Base-by-base conservation (phyloP, 1,284 basidiomycete genomes). In the Cystobasidium pallidum region DNA sequence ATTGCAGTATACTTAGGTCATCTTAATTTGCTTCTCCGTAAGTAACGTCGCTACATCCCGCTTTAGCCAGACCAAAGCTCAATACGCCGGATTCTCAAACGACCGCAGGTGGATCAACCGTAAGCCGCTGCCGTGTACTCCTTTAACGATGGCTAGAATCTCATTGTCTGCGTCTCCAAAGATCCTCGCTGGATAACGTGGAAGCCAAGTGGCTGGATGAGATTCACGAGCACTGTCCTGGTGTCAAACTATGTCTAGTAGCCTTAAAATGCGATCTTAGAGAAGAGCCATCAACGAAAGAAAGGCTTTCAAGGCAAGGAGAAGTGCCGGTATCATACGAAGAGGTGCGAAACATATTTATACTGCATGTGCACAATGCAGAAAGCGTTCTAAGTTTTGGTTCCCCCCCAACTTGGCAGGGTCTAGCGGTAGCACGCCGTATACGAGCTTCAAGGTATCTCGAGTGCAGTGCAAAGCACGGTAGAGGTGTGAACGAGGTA, bases 401-500 rank as follows among this genome's bases (percentile, higher is more conserved):
- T n/a, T n/a, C n/a, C 1, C 8, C 28, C 19, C 45, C 58, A 15
- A 24, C 21, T 45, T 39, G 13, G 49, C 70, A 78, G 78, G 94
- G 94, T 0, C 84, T 96, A 21, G 85, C 88, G 0, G 89, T 92
- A 6, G 94, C 94, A 15, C 84, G 91, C 78, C 87, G 91, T 81
- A 94, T 96, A 87, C 88, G 91, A 78, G 94, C 94, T 0, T 91
- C 88, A 62, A 86, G 93, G 54, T 97, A 96, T 82, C 85, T 96
- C 2, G 93, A 98, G 84, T 97, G 94, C 80, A 95, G 92, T 75
- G 93, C 94, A 11, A 96, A 95, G 81, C 91, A 94, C 78, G 94
- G 96, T 78, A 87, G 94, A 54, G 94, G 94, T 3, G 93, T 98
- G 10, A 85, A 86, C 30, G 93, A 98, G 80, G 92, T 94, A 4